Conservation (phyloP, 768 basidiomycete species). For the Tylopilus subfusipes region DNA sequence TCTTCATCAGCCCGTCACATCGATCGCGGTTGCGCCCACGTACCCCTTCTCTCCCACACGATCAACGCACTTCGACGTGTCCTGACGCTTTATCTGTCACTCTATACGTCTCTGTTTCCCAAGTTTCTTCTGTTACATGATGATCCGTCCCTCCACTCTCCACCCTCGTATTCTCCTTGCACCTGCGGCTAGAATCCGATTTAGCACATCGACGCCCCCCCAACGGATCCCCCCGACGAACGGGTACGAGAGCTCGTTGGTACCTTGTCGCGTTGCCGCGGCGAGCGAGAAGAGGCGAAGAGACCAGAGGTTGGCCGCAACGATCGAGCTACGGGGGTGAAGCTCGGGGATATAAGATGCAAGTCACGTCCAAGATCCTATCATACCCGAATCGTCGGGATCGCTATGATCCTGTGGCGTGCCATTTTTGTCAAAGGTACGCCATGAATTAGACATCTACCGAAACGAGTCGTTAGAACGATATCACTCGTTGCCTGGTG, state of each 20-base stretch:
- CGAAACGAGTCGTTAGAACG: conserved; percentile 14
- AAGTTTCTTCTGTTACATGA: conserved; percentile 13
- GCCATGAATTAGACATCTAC: conserved; percentile 88
- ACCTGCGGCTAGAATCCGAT: conserved; percentile 57
- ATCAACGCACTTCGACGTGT: too few relatives aligned
- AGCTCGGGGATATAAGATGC: background rate
- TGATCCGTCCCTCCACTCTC: conserved; percentile 23
- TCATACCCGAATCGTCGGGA: conserved; percentile 62
- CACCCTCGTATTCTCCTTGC: conserved; percentile 51
- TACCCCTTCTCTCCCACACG: too few relatives aligned
- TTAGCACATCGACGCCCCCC: conserved; percentile 74
- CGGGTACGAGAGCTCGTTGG: conserved; percentile 27
- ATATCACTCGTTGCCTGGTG: background rate
- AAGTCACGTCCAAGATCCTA: conserved; percentile 65
- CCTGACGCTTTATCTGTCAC: too few relatives aligned
- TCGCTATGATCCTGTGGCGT: conserved; percentile 71
- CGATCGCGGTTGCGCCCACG: too few relatives aligned
- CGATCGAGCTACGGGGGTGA: background rate
- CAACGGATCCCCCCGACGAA: conserved; percentile 74
- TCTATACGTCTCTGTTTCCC: too few relatives aligned
- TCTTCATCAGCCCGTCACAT: too few relatives aligned
- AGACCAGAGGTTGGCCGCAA: conserved; percentile 66
- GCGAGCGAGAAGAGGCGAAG: conserved; percentile 64
- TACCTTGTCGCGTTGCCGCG: conserved; percentile 23
- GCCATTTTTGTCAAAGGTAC: conserved; percentile 82